Base-by-base conservation (phyloP, 1,139 yeast species). In the Saccharomyces hybrid region DNA sequence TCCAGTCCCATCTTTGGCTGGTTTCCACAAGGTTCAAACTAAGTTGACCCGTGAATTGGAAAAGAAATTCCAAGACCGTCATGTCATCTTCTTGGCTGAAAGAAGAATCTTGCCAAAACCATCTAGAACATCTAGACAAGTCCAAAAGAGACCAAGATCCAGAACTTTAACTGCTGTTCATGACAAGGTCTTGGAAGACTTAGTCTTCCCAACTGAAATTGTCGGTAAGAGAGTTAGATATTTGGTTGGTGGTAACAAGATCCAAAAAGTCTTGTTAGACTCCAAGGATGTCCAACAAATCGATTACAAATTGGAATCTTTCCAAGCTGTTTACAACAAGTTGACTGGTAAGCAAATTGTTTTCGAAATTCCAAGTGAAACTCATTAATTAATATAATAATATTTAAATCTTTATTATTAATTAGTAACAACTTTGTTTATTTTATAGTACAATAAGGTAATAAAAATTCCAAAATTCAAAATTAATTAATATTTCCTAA, bases 61-160 rank as follows among this genome's bases (percentile, higher is more conserved):
- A 83, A 93, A 93, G 95, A 93, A 93, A 83, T 93, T 93, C 91
- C 95, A 97, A 76, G 99, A 93, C 85, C 89, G 96, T 79, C 98
- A 93, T 79, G 97, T 93, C 79, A 95, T 93, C 71, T 90, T 93
- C 88, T 85, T 93, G 75, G 99, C 98, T 75, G 98, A 93, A 84
- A 90, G 99, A 84, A 91, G 97, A 84, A 93, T 93, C 81, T 84
- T 95, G 76, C 97, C 98, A 82, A 91, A 90, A 85, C 85, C 89
- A 70, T 85, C 88, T 73, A 86, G 91, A 81, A 83, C 83, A 72
- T 84, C 96, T 62, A 88, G 91, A 84, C 87, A 85, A 78, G 81
- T 79, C 72, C 99, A 93, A 84, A 91, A 93, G 93, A 93, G 99
- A 85, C 99, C 99, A 78, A 88, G 96, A 84, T 91, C 98, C 72